phyloP scores from a whole-genome alignment of 2,329 filamentous ascomycete species.

The Bipolaris zeicola region DNA sequence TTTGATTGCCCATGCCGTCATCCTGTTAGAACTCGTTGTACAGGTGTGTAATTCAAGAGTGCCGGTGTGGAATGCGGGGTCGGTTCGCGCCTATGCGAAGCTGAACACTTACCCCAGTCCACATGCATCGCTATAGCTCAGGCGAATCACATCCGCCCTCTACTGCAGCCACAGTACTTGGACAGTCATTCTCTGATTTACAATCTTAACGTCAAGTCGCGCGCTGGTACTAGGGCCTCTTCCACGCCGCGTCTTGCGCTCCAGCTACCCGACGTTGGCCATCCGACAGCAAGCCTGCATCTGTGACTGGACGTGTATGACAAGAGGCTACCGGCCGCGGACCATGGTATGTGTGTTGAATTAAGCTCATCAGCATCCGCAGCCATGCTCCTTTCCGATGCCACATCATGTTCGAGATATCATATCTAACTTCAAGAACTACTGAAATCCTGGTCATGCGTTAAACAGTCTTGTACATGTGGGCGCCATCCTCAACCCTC shows the following conservation, averaged over 20 bases:
- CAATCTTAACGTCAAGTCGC: slow-evolving; percentile 2
- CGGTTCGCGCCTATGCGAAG: slow-evolving; percentile 32
- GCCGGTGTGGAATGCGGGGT: slow-evolving; percentile 31
- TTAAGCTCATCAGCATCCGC: neutral
- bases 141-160: slow-evolving; percentile 26
- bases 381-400: neutral
- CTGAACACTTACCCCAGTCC: slow-evolving; percentile 22
- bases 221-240: slow-evolving; percentile 6
- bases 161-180: slow-evolving; percentile 21
- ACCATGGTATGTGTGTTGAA: slow-evolving; percentile 9
- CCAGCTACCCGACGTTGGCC: slow-evolving; percentile 1
- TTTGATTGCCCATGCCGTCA: slow-evolving; percentile 2
- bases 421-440: neutral
- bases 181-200: slow-evolving; percentile 9
- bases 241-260: slow-evolving; percentile 2
- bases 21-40: slow-evolving; percentile 5
- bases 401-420: neutral
- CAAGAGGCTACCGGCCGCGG: slow-evolving; percentile 31
- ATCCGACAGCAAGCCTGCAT: neutral
- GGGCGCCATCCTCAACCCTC: neutral
- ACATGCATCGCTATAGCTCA: slow-evolving; percentile 16
- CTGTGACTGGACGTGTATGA: slow-evolving; percentile 11
- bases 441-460: neutral
- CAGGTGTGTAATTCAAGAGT: slow-evolving; percentile 1
- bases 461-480: too few relatives aligned